Percentiles rank a stretch among this genome's conserved stretches.
phyloP scores from a whole-genome alignment of 2,329 filamentous ascomycete species.

The Stylonectria norvegica region DNA sequence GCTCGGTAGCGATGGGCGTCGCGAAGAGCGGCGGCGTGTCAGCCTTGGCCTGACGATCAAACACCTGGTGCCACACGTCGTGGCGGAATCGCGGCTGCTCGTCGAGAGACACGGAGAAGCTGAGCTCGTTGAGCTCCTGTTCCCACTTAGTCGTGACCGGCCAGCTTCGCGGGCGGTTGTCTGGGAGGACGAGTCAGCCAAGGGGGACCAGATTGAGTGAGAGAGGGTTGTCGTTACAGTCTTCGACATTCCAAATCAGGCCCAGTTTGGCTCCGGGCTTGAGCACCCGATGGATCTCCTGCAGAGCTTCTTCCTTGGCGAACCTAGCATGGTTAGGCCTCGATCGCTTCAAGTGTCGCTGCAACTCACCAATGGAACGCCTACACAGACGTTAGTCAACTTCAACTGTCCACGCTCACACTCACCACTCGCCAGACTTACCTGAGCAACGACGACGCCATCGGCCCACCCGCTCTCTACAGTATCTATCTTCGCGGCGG shows the following conservation, averaged over 20 bases:
- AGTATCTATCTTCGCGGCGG: slow-evolving; percentile 54
- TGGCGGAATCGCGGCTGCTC: slow-evolving; percentile 63
- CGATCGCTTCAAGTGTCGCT: neutral
- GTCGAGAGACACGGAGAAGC: slow-evolving; percentile 51
- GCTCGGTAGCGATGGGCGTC: slow-evolving; percentile 56
- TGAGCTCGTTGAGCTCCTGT: slow-evolving; percentile 56
- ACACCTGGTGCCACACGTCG: slow-evolving; percentile 59
- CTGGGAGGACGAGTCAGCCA: slow-evolving; percentile 33
- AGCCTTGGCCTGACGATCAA: slow-evolving; percentile 54
- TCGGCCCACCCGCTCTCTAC: slow-evolving; percentile 56
- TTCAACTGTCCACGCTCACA: neutral
- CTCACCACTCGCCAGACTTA: slow-evolving; percentile 37
- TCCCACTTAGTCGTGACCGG: slow-evolving; percentile 59
- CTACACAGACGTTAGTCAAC: slow-evolving; percentile 25
- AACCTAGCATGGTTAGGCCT: slow-evolving; percentile 50
- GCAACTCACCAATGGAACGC: slow-evolving; percentile 54
- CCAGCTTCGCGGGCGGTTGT: slow-evolving; percentile 61
- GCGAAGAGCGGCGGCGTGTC: slow-evolving; percentile 51
- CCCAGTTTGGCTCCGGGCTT: slow-evolving; percentile 59
- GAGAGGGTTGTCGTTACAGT: slow-evolving; percentile 47
- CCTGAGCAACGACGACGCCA: slow-evolving; percentile 65
- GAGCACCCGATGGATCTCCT: slow-evolving; percentile 65
- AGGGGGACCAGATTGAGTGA: neutral
- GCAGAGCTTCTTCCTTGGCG: slow-evolving; percentile 57
- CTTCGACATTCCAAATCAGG: slow-evolving; percentile 72